Evolutionary conservation across 331 rosid genomes (phyloP).

Genomic region (Erythrophleum ivorense): DNA sequence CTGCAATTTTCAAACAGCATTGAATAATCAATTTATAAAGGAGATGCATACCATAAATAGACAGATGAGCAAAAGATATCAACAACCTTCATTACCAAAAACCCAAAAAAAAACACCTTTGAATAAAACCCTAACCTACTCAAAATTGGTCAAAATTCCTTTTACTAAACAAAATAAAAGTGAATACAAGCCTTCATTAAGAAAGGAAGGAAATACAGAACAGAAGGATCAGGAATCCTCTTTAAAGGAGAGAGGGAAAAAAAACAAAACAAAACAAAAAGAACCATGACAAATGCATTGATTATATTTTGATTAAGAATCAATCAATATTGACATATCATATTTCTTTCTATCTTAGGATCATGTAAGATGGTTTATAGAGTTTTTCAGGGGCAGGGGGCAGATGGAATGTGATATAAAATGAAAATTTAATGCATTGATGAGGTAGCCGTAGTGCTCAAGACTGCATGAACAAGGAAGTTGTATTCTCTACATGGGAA

Average conservation of each 20-base stretch:
- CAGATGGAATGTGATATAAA: neutral
- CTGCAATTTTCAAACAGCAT: neutral
- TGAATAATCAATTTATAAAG: neutral
- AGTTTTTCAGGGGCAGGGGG: slow-evolving; percentile 1
- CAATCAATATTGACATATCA: neutral
- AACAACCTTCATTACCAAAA: neutral
- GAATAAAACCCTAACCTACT: neutral
- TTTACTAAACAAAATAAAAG: neutral
- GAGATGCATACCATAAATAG: slow-evolving; percentile 10
- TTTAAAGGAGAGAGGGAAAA: neutral
- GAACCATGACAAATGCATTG: neutral
- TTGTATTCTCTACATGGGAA: slow-evolving; percentile 1
- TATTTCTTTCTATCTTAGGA: neutral
- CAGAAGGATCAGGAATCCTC: neutral
- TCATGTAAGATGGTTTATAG: slow-evolving; percentile 9
- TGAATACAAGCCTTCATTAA: neutral
- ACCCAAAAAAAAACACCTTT: too few relatives aligned
- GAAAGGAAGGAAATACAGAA: neutral
- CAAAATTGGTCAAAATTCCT: neutral
- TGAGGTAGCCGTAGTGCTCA: neutral
- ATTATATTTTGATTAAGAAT: neutral
- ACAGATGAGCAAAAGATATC: neutral
- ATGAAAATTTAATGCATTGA: slow-evolving; percentile 19
- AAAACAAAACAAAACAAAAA: neutral
- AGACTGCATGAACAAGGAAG: neutral